Percentiles rank a stretch among this genome's conserved stretches.
Conservation (phyloP, 2,329 filamentous ascomycete genomes). For the Aspergillus sp. region DNA sequence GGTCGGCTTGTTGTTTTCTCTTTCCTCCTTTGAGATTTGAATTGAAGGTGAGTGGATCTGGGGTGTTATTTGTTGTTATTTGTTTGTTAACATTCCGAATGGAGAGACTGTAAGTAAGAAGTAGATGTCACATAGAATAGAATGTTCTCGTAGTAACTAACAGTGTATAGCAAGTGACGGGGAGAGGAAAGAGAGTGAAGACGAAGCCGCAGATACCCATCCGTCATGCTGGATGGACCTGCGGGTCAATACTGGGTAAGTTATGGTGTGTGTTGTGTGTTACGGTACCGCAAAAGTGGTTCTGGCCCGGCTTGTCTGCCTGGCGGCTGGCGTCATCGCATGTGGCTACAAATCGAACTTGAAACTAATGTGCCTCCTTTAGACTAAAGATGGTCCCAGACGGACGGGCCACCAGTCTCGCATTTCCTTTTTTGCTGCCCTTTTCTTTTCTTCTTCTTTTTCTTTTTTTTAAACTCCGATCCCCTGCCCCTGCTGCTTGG, state of each 20-base stretch:
- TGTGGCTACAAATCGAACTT: conserved; percentile 6
- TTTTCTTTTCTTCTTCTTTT: background rate
- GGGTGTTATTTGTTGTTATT: too few relatives aligned
- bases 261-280: background rate
- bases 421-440: background rate
- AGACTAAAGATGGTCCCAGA: background rate
- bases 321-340: conserved; percentile 13
- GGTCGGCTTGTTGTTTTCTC: background rate
- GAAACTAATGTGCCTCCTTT: background rate
- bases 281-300: background rate
- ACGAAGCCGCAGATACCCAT: too few relatives aligned
- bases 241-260: background rate
- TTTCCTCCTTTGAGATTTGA: background rate
- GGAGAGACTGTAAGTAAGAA: too few relatives aligned
- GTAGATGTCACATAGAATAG: too few relatives aligned
- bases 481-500: background rate
- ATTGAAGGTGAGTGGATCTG: background rate
- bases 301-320: conserved; percentile 1
- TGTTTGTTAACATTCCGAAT: too few relatives aligned
- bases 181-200: too few relatives aligned
- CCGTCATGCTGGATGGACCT: background rate
- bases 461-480: background rate
- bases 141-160: too few relatives aligned
- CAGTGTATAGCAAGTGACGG: too few relatives aligned
- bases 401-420: background rate